Base-by-base conservation (phyloP, 2,329 filamentous ascomycete species). In the Hypoxylon sp. region DNA sequence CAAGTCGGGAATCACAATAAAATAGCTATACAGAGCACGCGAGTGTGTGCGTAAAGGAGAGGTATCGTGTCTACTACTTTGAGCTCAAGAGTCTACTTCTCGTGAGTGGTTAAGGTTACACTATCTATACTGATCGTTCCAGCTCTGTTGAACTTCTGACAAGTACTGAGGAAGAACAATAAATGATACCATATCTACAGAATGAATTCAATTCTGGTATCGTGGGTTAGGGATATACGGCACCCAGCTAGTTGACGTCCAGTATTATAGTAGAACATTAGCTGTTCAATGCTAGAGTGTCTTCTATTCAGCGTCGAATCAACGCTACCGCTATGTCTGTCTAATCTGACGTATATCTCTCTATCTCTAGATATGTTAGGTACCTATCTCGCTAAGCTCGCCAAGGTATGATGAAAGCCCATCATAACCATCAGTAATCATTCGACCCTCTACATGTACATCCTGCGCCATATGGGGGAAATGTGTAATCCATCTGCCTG, bases 321-420 rank as follows among this genome's bases (percentile, higher is more conserved):
- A 25, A 49, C 30, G 21, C 19, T 36, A 5, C 28, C 17, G 23
- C 30, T n/a, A 56, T 19, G 28, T 48, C 43, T 56, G 32, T 52
- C n/a, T 55, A 57, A 28, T 52, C 53, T 28, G 30, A 50, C 34
- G 25, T 52, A 57, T 52, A 53, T 50, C 28, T 30, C 5, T 30
- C 23, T 58, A 52, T 19, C 23, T 23, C 23, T 23, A 23, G 23
- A 23, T 23, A 23, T 2, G 23, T 23, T 23, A 23, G 23, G 10
- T 21, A 58, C 30, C 10, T 58, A 34, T 48, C 23, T 38, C 21
- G 38, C 7, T 17, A 21, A 43, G 17, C 34, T 59, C 30, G 30
- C 7, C 21, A 13, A 58, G n/a, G 17, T 49, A 28, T 50, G 10
- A 30, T 43, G 5, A 7, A 34, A 17, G 14, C 13, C 21, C 11